Base-by-base conservation (phyloP, 1,284 basidiomycete genomes). In the Ceratobasidium sp. region DNA sequence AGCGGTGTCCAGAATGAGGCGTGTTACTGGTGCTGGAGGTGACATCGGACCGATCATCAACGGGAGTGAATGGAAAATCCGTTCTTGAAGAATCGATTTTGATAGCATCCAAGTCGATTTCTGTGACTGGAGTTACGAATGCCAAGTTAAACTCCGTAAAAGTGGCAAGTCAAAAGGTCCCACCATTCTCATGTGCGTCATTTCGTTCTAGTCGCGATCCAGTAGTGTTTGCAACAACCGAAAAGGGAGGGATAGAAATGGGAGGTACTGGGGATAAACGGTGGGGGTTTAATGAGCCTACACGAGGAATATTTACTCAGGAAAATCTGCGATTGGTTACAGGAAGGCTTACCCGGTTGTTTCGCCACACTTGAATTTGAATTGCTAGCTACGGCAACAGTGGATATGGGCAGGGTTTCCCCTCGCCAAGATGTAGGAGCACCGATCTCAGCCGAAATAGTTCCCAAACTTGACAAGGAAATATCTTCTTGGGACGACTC, bases 1-100 rank as follows among this genome's bases (percentile, higher is more conserved):
- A 32, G n/a, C 45, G 35, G 8, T 29, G 40, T 20, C 20, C 42
- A 8, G 60, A 65, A 22, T 27, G 25, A 10, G 60, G 60, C 3
- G 60, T 65, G 17, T 65, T 65, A 1, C 29, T 35, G 49, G 60
- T 53, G 22, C 60, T 65, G 3, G 60, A 65, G 22, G 60, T 65
- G 7, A 65, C 49, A 22, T 65, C 60, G 15, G 60, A 65, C 0
- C 60, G 60, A 31, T 65, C 60, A 27, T 65, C 60, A 10, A 65
- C 60, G 2, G 60, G 60, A 17, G 60, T 50, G 22, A 65, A 65
- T 4, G 60, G 34, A 25, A 34, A 65, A 20, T 20, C 38, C 3
- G 49, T 35, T 2, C 49, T 13, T n/a, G 38, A 3, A 8, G 49
- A 20, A 22, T 65, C 32, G 7, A 45, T 15, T 15, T 3, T 17